A percentile compares a stretch with the other conserved stretches of the same genome.
Conservation (phyloP, 257 asterid genomes). For the Solanum clarkiae region DNA sequence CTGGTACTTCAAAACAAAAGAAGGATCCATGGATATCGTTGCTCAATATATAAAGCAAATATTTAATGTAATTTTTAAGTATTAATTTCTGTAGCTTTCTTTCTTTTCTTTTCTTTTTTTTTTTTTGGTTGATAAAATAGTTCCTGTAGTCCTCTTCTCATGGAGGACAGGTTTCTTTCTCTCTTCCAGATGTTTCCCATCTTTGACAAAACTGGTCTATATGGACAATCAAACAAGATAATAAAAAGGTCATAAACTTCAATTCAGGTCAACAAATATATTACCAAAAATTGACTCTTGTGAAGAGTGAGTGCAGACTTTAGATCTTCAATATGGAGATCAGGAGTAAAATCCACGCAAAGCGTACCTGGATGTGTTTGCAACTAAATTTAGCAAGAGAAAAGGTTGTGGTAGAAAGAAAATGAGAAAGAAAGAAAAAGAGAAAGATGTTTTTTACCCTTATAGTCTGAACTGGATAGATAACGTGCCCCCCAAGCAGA, state of each 20-base stretch:
- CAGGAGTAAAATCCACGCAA: constrained; percentile 81
- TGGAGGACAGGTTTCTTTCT: neutral
- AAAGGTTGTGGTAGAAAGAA: neutral
- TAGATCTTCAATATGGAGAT: constrained; percentile 47
- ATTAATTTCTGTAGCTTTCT: neutral
- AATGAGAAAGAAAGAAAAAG: neutral
- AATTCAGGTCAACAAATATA: constrained; percentile 1
- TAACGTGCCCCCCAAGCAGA: constrained; percentile 99
- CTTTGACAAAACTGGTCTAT: neutral
- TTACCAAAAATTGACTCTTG: constrained; percentile 64
- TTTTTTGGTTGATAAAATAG: neutral
- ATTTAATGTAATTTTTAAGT: neutral
- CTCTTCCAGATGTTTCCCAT: neutral
- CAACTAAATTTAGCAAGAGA: constrained; percentile 6
- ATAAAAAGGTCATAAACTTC: neutral
- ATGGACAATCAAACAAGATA: neutral
- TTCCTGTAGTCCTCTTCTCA: neutral
- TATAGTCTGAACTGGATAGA: constrained; percentile 58
- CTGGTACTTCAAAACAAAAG: neutral
- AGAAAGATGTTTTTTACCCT: constrained; percentile 31
- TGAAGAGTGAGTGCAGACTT: constrained; percentile 51
- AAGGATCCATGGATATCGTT: neutral
- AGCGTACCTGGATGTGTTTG: constrained; percentile 47
- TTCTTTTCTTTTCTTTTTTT: neutral
- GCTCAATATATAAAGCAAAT: neutral